Base-by-base conservation (phyloP, 805 yeast species). In the Sugiyamaella smithiae region DNA sequence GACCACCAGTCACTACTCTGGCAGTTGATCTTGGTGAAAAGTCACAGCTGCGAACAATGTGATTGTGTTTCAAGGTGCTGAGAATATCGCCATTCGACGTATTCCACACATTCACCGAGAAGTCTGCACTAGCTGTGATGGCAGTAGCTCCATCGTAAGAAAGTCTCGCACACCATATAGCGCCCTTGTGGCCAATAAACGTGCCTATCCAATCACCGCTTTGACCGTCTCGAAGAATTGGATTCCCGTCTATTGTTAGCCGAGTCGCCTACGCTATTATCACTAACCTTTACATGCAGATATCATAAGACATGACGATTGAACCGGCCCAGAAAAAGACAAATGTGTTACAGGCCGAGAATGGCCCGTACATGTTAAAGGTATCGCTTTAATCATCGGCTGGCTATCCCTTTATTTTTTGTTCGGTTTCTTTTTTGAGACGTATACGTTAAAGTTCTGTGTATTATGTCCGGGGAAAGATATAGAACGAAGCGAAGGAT, bases 141-240 rank as follows among this genome's bases (percentile, higher is more conserved):
- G 64, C 63, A 20, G 43, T 45, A 5, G 31, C 22, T 11, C 57
- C 63, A 28, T 53, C 56, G 4, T 52, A 36, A 40, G 59, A 55
- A 40, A 65, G 45, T 11, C 60, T 51, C 8, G 65, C 53, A 32
- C 66, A 60, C 66, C 68, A 62, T 4, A 58, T 61, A 2, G 69
- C 65, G 2, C 69, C 69, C 46, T 64, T 64, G 41, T 65, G 69
- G 7, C 69, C 69, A 9, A 63, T 38, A 36, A 56, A 65, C 2
- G 69, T 64, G 23, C 69, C 69, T 11, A 65, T 55, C 69, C 69
- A 65, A 49, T 65, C 69, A 2, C 69, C 69, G 12, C 68, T 62
- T 16, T 56, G 52, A 2, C 68, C 69, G 36, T 64, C 60, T 16
- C 69, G 52, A 8, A 65, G 57, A 53, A 65, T 65, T 0, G 69